Percentiles rank a stretch among this genome's conserved stretches.
phyloP scores from a whole-genome alignment of 352 stramenopile genomes.

The Phytophthora cryptogea region DNA sequence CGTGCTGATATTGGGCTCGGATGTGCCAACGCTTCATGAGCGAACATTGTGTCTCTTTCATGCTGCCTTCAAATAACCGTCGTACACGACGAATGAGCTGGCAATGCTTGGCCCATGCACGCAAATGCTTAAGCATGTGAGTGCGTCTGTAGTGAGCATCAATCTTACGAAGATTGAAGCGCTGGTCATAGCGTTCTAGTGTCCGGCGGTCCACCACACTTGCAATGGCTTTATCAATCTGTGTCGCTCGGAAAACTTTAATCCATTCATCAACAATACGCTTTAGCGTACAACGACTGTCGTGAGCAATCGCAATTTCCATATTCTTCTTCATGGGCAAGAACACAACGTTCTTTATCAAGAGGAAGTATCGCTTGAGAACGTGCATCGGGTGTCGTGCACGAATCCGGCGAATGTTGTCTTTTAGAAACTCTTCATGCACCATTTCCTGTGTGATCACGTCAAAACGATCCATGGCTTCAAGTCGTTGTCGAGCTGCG shows the following conservation, averaged over 20 bases:
- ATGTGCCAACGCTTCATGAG: slow-evolving; percentile 57
- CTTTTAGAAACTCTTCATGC: slow-evolving; percentile 79
- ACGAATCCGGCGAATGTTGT: slow-evolving; percentile 69
- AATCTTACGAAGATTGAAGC: slow-evolving; percentile 73
- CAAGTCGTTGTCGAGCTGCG: slow-evolving; percentile 56
- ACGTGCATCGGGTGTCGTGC: slow-evolving; percentile 44
- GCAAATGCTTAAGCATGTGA: slow-evolving; percentile 56
- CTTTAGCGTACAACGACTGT: slow-evolving; percentile 36
- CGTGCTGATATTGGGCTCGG: slow-evolving; percentile 60
- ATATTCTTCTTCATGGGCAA: slow-evolving; percentile 50
- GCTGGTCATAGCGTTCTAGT: slow-evolving; percentile 69
- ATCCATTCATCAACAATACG: slow-evolving; percentile 50
- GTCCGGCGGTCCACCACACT: slow-evolving; percentile 53
- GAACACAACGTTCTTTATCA: slow-evolving; percentile 48
- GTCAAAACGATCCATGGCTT: slow-evolving; percentile 63
- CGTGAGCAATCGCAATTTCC: slow-evolving; percentile 38
- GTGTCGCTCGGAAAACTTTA: slow-evolving; percentile 44
- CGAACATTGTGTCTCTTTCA: slow-evolving; percentile 40
- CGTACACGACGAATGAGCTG: slow-evolving; percentile 63
- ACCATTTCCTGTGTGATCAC: slow-evolving; percentile 80
- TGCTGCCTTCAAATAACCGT: slow-evolving; percentile 66
- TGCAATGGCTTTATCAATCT: slow-evolving; percentile 66
- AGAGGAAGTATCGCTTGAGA: slow-evolving; percentile 48
- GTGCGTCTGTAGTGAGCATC: slow-evolving; percentile 64
- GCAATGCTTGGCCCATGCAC: slow-evolving; percentile 53